Evolutionary conservation across 306 rosid genomes (phyloP).

Genomic region (Quercus bicolor): DNA sequence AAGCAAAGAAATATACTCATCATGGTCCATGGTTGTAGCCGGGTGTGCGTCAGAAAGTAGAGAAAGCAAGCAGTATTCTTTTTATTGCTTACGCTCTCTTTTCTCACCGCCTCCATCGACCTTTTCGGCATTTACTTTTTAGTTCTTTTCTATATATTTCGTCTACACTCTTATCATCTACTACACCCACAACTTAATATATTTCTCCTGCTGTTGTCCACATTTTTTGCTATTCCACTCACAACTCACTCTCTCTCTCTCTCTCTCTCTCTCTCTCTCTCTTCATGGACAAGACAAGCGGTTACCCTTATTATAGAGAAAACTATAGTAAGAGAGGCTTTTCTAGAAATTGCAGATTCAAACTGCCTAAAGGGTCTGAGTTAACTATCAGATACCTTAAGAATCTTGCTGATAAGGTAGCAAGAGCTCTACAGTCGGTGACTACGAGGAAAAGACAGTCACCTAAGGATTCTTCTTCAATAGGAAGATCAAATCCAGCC

Average conservation of each 20-base stretch:
- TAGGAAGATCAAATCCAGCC: constrained; percentile 40
- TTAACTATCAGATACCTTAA: constrained; percentile 48
- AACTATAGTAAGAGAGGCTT: constrained; percentile 19
- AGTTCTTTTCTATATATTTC: constrained; percentile 2
- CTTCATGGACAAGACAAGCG: constrained; percentile 9
- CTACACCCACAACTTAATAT: not conserved
- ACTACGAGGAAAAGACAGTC: constrained; percentile 32
- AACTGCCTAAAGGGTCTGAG: constrained; percentile 29
- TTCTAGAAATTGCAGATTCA: constrained; percentile 23
- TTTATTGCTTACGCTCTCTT: constrained; percentile 27
- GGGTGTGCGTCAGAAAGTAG: constrained; percentile 15
- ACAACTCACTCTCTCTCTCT: constrained; percentile 4
- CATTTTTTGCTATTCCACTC: constrained; percentile 11
- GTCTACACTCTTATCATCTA: constrained; percentile 12
- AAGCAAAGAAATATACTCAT: not conserved
- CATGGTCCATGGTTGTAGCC: constrained; percentile 11
- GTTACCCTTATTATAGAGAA: constrained; percentile 23
- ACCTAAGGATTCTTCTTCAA: constrained; percentile 24
- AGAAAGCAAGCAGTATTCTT: constrained; percentile 15
- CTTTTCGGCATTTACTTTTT: constrained; percentile 13
- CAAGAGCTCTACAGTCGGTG: constrained; percentile 37
- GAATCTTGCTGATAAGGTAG: constrained; percentile 50
- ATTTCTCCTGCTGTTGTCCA: constrained; percentile 14
- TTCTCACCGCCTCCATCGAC: constrained; percentile 51
- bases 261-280: constrained; percentile 11